Percentiles rank a stretch among this genome's conserved stretches.
These are phyloP conservation scores for Zychaea mexicana DNA, from an alignment of 371 early-diverging fungal species.

Conservation along the genomic window DNA sequence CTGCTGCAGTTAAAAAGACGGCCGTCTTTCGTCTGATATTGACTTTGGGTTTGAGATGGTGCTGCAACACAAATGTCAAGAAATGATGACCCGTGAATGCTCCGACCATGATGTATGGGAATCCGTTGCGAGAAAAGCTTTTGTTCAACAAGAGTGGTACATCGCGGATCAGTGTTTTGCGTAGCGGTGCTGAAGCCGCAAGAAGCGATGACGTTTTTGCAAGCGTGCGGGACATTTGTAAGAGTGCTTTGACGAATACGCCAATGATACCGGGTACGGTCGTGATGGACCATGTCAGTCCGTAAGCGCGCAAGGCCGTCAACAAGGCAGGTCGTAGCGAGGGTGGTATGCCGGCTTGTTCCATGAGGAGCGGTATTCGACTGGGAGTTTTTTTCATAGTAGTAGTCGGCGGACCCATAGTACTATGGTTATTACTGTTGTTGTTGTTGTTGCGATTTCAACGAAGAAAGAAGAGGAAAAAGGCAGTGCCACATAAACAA, in stretches of 20 bases:
- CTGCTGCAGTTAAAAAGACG: slow-evolving; percentile 30
- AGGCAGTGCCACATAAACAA: too few relatives aligned
- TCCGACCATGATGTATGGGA: slow-evolving; percentile 35
- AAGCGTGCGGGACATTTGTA: not conserved
- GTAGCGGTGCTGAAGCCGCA: slow-evolving; percentile 13
- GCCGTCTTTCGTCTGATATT: slow-evolving; percentile 11
- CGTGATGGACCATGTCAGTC: slow-evolving; percentile 39
- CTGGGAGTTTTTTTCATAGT: too few relatives aligned
- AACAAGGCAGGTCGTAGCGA: slow-evolving; percentile 24
- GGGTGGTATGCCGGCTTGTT: not conserved
- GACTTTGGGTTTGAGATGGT: not conserved
- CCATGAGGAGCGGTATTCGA: not conserved
- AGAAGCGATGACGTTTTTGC: not conserved
- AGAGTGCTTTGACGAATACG: slow-evolving; percentile 22
- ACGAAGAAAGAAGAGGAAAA: too few relatives aligned
- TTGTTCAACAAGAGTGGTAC: slow-evolving; percentile 27
- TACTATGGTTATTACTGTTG: too few relatives aligned
- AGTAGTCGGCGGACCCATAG: too few relatives aligned
- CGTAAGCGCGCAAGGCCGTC: slow-evolving; percentile 43
- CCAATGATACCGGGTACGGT: slow-evolving; percentile 29
- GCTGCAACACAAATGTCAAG: slow-evolving; percentile 10
- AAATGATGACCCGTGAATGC: slow-evolving; percentile 40
- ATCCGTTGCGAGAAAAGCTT: slow-evolving; percentile 33
- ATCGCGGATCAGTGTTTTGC: slow-evolving; percentile 16
- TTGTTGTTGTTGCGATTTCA: too few relatives aligned